Base-by-base conservation (phyloP, 345 rosid genomes). In the Melaleuca quinquenervia region DNA sequence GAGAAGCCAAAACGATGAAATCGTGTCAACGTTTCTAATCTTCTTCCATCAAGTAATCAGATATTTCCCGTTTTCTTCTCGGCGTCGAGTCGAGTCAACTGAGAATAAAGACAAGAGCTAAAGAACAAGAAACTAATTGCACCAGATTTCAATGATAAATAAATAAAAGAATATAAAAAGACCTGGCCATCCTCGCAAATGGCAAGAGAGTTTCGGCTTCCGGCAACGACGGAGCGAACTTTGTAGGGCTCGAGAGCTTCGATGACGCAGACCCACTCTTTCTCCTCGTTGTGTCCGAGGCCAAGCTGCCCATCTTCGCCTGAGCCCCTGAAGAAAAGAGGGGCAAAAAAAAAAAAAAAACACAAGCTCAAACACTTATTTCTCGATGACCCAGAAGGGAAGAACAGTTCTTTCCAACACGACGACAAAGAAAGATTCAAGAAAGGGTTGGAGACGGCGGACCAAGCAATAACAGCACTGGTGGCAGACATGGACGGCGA, bases 241-340 rank as follows among this genome's bases (percentile, higher is more conserved):
- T 87, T 85, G 85, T 87, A 88, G 75, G 95, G 91, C 86, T 95
- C 91, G 21, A 96, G 96, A 89, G 97, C 95, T 82, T 92, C 87
- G 78, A 98, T 92, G 74, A 89, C 93, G 87, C 92, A 93, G 84
- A 94, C 97, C 94, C 94, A 88, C 85, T 96, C 96, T 86, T 91
- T 95, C 85, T 95, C 99, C 87, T 95, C 98, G 87, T 93, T 86
- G 87, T 86, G 90, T 21, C 99, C 99, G 82, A 96, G 91, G 60
- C 99, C 99, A 85, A 98, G 87, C 84, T 98, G 99, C 78, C 99
- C 99, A 85, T 98, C 99, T 90, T 98, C 99, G 70, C 99, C 99
- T 22, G 99, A 87, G 60, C 99, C 99, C 99, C 99, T 97, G 92
- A 55, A 58, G 82, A 32, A 82, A 27, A 20, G 14, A 45, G 15